phyloP scores from a whole-genome alignment of 768 basidiomycete species.

The Pulveroboletus frians region DNA sequence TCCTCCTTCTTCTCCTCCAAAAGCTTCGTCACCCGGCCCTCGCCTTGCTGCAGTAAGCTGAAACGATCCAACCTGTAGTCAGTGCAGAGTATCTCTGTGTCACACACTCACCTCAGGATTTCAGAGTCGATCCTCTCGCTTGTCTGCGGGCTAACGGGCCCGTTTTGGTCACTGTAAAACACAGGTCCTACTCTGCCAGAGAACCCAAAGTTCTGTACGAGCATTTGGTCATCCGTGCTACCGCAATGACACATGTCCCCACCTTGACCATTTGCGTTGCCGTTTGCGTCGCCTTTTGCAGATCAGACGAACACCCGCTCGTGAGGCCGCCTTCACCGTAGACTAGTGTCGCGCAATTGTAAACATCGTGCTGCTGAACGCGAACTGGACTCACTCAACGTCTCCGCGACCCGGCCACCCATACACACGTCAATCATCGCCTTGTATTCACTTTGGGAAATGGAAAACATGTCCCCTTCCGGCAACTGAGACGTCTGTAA shows the following conservation, averaged over 20 bases:
- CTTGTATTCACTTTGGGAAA: slow-evolving; percentile 68
- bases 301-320: slow-evolving; percentile 88
- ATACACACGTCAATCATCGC: slow-evolving; percentile 87
- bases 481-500: slow-evolving; percentile 71
- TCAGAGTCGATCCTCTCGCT: slow-evolving; percentile 86
- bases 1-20: slow-evolving; percentile 67
- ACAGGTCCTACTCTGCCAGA: slow-evolving; percentile 79
- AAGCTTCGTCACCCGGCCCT: slow-evolving; percentile 59
- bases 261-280: slow-evolving; percentile 90
- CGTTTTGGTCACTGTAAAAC: slow-evolving; percentile 68
- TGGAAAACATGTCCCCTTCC: slow-evolving; percentile 67
- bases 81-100: neutral
- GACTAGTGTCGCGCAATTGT: slow-evolving; percentile 41
- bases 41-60: slow-evolving; percentile 64
- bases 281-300: slow-evolving; percentile 70
- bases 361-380: neutral
- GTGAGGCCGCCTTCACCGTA: slow-evolving; percentile 86
- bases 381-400: slow-evolving; percentile 53
- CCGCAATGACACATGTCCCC: slow-evolving; percentile 17
- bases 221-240: neutral
- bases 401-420: slow-evolving; percentile 95
- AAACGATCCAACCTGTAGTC: neutral
- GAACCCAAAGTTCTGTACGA: slow-evolving; percentile 65
- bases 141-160: slow-evolving; percentile 66
- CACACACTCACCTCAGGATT: slow-evolving; percentile 60